These are phyloP conservation scores for Hygrocybe coccinea DNA, from an alignment of 768 basidiomycete genomes.

Conservation along the genomic window DNA sequence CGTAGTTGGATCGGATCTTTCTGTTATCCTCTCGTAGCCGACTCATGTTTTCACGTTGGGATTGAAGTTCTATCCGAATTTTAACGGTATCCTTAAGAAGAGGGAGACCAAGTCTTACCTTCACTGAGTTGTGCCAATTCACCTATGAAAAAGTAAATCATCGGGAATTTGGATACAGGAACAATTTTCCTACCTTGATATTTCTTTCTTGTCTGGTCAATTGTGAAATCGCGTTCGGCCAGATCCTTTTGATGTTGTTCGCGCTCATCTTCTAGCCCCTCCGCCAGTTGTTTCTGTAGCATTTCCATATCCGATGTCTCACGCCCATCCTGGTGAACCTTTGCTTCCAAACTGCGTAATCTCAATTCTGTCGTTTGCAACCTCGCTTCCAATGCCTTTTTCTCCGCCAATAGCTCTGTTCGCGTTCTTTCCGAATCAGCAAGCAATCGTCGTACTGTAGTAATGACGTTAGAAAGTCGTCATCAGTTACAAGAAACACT, in stretches of 20 bases:
- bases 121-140: slow-evolving; percentile 77
- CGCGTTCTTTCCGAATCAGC: slow-evolving; percentile 58
- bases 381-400: slow-evolving; percentile 46
- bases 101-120: slow-evolving; percentile 39
- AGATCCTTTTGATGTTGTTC: slow-evolving; percentile 76
- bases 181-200: slow-evolving; percentile 58
- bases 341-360: slow-evolving; percentile 54
- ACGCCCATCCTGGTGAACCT: slow-evolving; percentile 62
- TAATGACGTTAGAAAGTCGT: slow-evolving; percentile 7
- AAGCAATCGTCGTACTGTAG: slow-evolving; percentile 54
- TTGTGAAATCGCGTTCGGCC: slow-evolving; percentile 70
- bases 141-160: slow-evolving; percentile 35
- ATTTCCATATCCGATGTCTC: slow-evolving; percentile 61
- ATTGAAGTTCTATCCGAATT: slow-evolving; percentile 56
- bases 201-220: slow-evolving; percentile 79
- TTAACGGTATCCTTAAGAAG: not conserved
- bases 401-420: slow-evolving; percentile 46
- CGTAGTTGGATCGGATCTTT: slow-evolving; percentile 70
- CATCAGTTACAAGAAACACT: slow-evolving; percentile 4
- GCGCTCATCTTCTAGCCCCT: slow-evolving; percentile 74
- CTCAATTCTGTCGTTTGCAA: slow-evolving; percentile 48
- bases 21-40: slow-evolving; percentile 76
- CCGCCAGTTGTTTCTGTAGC: slow-evolving; percentile 62
- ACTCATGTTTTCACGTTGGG: slow-evolving; percentile 70
- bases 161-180: not conserved